Evolutionary conservation across 306 rosid genomes (phyloP), one percentile per base, ranked within the genome.

Genomic region (Lathyrus aphaca): DNA sequence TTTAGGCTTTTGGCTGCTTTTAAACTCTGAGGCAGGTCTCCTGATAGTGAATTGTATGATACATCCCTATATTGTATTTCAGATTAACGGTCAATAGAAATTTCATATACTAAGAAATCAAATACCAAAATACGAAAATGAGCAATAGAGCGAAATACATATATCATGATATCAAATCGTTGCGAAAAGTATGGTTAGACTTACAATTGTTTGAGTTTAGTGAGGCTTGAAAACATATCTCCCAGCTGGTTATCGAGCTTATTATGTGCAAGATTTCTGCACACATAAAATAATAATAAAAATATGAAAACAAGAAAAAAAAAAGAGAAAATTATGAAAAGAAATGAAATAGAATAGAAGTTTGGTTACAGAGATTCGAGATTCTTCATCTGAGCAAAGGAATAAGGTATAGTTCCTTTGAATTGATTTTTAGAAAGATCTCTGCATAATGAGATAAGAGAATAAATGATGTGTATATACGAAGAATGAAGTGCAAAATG

Each of bases 231-330:
- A 73, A 93, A 93, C 86, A 88, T 74, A 60, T 93, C 96, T 4
- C 73, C 85, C 82, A 93, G 53, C 73, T 88, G 94, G 73, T 92
- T 90, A 10, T 80, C 79, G 50, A 93, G 96, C 84, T 72, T 45
- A 76, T 93, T 93, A 64, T 77, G 82, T 43, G 81, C 94, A 72
- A 93, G 94, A 76, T 84, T 79, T 82, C 98, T 93, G 90, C 88
- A 80, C 21, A 10, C 17, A 46, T 37, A 72, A 70, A 50, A 27
- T 59, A 58, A 32, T 81, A n/a, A 81, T 63, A 66, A 79, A 71
- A 19, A 6, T 32, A 2, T n/a, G 6, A 32, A 32, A 32, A 15
- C 54, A 39, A 51, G 29, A 64, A 37, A 46, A 25, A 4, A 16
- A 49, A 16, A 25, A 23, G 3, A 43, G 16, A 74, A 49, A 55